phyloP scores from a whole-genome alignment of 371 early-diverging fungal species.

The Mucor piriformis region DNA sequence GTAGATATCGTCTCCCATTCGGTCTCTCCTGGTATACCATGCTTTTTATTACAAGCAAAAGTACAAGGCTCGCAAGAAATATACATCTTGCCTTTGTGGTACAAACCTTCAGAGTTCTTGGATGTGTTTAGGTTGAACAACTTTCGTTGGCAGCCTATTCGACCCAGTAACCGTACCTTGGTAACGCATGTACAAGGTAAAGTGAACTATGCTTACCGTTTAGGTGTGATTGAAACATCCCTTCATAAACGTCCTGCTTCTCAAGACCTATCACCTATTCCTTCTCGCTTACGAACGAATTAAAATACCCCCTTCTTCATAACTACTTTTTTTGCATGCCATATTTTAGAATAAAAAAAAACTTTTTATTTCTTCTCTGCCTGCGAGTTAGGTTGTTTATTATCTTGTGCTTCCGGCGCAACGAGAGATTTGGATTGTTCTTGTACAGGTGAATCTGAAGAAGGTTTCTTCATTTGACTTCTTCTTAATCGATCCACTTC shows the following conservation, averaged over 20 bases:
- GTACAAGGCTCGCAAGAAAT: not conserved
- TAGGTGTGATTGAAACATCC: conserved; percentile 13
- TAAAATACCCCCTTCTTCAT: conserved; percentile 1
- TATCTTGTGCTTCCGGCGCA: conserved; percentile 22
- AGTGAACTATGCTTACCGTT: conserved; percentile 13
- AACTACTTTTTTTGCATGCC: not conserved
- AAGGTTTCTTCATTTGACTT: conserved; percentile 12
- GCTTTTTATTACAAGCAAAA: conserved; percentile 5
- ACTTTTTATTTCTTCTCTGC: conserved; percentile 2
- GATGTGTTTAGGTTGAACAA: conserved; percentile 5
- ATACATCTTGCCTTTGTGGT: conserved; percentile 29
- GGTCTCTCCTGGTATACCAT: not conserved
- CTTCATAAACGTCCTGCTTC: not conserved
- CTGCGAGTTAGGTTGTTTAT: not conserved
- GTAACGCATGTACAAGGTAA: conserved; percentile 9
- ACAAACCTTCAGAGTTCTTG: conserved; percentile 29
- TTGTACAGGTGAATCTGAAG: conserved; percentile 3
- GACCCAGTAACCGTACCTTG: not conserved
- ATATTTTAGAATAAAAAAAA: not conserved
- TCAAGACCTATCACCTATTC: not conserved
- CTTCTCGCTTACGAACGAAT: not conserved
- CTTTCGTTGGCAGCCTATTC: not conserved
- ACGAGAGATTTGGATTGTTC: not conserved
- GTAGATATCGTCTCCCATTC: conserved; percentile 8
- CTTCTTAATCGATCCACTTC: conserved; percentile 26